Conservation (phyloP, 108 stramenopile species). For the Nannochloropsis gaditana region DNA sequence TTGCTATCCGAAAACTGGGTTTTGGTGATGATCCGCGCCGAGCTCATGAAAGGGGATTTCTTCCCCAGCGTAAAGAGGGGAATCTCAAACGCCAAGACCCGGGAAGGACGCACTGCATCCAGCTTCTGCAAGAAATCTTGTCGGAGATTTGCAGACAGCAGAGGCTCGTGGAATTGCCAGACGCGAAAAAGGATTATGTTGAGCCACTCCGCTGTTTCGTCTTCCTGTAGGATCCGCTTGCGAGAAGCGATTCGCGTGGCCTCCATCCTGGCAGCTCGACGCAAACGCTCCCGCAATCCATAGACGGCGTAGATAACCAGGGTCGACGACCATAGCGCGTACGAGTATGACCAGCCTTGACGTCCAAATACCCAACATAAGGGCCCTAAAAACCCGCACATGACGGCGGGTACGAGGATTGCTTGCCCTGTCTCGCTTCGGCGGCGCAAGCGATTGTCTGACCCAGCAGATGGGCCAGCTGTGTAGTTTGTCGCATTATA, state of each 20-base stretch:
- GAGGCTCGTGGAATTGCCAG: background rate
- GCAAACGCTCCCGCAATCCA: slow-evolving; percentile 16
- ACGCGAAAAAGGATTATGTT: background rate
- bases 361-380: background rate
- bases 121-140: background rate
- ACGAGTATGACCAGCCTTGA: background rate
- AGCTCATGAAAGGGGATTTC: background rate
- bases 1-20: background rate
- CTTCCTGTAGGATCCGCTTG: slow-evolving; percentile 17
- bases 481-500: background rate
- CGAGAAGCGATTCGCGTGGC: slow-evolving; percentile 1
- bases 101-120: background rate
- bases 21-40: background rate
- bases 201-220: slow-evolving; percentile 16
- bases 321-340: background rate
- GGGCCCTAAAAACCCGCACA: background rate
- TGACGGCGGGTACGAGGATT: background rate
- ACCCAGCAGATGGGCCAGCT: background rate
- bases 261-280: background rate
- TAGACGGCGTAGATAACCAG: background rate
- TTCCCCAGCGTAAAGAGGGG: slow-evolving; percentile 2
- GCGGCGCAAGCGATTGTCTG: background rate
- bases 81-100: background rate
- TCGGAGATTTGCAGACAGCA: background rate
- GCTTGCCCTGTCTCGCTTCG: slow-evolving; percentile 6